Percentiles rank a stretch among this genome's conserved stretches.
Conservation (phyloP, 2,329 filamentous ascomycete genomes). For the Hortaea werneckii region DNA sequence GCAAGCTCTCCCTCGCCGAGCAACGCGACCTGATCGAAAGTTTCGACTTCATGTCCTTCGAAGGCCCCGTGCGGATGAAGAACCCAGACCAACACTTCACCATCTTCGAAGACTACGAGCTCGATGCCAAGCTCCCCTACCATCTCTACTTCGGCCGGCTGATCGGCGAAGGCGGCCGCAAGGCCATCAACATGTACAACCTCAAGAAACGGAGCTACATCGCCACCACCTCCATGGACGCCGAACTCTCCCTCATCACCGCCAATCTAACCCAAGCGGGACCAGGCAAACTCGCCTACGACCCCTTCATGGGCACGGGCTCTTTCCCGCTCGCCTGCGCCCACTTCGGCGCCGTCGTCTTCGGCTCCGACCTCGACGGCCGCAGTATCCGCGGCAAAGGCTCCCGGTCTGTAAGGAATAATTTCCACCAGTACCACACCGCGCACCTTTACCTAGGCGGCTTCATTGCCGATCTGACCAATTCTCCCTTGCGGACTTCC, state of each 20-base stretch:
- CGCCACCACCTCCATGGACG: conserved; percentile 94
- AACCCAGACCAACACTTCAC: conserved; percentile 64
- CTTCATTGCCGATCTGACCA: conserved; percentile 79
- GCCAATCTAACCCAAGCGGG: conserved; percentile 80
- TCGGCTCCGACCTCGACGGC: conserved; percentile 90
- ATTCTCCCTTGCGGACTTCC: conserved; percentile 55
- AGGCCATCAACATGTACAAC: conserved; percentile 64
- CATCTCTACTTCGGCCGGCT: conserved; percentile 62
- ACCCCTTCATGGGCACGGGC: conserved; percentile 92
- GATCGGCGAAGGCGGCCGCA: conserved; percentile 56
- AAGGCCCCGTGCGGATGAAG: conserved; percentile 68
- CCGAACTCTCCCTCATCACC: conserved; percentile 80
- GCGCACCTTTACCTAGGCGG: conserved; percentile 58
- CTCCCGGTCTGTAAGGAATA: conserved; percentile 51
- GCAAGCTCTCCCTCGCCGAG: conserved; percentile 52
- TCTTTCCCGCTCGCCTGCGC: conserved; percentile 85
- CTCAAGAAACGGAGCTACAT: conserved; percentile 92
- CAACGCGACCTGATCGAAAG: conserved; percentile 71
- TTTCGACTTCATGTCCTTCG: conserved; percentile 68
- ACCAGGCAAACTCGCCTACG: conserved; percentile 79
- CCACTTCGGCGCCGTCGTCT: conserved; percentile 73
- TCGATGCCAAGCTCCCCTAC: conserved; percentile 44
- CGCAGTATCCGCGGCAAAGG: conserved; percentile 67
- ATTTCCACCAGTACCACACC: conserved; percentile 77
- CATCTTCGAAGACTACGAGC: conserved; percentile 72